These are phyloP conservation scores for Aegilops longissima DNA, from an alignment of 176 grass and related monocot genomes.

Conservation along the genomic window DNA sequence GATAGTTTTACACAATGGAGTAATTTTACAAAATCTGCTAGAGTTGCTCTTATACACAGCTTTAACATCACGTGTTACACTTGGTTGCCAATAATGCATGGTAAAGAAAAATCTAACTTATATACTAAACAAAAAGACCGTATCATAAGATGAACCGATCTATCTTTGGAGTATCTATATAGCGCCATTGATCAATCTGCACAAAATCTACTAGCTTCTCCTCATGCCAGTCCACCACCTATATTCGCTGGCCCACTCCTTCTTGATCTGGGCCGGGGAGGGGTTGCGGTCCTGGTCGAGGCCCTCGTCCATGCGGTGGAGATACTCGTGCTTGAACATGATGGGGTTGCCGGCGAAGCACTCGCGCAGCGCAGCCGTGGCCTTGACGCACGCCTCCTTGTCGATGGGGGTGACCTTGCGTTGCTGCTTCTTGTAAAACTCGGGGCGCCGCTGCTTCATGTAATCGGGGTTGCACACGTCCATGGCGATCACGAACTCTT, in stretches of 20 bases:
- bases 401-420: not conserved
- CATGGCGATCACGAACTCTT: not conserved
- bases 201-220: not conserved
- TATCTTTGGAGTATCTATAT: not conserved
- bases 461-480: not conserved
- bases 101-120: no score
- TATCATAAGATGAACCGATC: no score
- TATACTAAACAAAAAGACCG: no score
- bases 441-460: no score
- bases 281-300: not conserved
- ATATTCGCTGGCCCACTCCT: no score
- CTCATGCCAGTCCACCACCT: not conserved
- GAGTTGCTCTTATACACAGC: no score
- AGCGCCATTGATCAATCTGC: not conserved
- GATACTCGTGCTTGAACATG: not conserved
- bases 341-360: not conserved
- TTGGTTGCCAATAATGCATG: no score
- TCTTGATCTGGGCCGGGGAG: not conserved
- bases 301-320: no score
- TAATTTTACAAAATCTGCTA: no score
- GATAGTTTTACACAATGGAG: no score
- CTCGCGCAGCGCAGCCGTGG: not conserved
- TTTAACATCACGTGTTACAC: no score
- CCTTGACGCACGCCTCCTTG: not conserved
- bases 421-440: no score